These are phyloP conservation scores for Tulasnella sp. DNA, from an alignment of 768 basidiomycete genomes.

Conservation along the genomic window DNA sequence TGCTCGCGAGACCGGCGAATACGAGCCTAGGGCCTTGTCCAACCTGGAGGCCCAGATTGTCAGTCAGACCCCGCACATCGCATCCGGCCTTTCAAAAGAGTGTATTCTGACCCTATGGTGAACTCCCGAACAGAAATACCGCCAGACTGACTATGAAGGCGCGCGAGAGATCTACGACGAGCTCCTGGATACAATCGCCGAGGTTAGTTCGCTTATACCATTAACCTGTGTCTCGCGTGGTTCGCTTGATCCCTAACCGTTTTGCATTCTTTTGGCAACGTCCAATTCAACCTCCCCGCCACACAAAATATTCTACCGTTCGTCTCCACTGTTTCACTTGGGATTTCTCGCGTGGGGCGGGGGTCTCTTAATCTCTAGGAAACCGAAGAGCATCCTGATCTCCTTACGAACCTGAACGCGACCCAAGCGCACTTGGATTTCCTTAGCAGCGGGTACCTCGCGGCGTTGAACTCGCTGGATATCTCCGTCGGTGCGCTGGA, in stretches of 20 bases:
- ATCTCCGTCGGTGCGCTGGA: conserved; percentile 44
- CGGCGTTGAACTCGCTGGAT: conserved; percentile 51
- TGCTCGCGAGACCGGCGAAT: conserved; percentile 31
- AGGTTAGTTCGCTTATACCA: conserved; percentile 38
- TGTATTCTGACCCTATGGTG: conserved; percentile 13
- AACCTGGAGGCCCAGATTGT: conserved; percentile 88
- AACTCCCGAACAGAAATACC: conserved; percentile 48
- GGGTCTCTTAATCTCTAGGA: conserved; percentile 33
- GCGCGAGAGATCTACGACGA: conserved; percentile 72
- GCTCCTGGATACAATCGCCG: conserved; percentile 64
- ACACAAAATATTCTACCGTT: not conserved
- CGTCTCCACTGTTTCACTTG: not conserved
- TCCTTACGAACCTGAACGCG: conserved; percentile 74
- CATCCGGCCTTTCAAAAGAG: not conserved
- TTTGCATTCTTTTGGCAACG: not conserved
- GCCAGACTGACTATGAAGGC: conserved; percentile 59
- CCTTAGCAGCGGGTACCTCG: conserved; percentile 53
- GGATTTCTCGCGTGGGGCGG: not conserved
- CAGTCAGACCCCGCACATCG: conserved; percentile 25
- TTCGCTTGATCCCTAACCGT: not conserved
- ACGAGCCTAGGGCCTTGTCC: conserved; percentile 38
- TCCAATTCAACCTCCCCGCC: not conserved
- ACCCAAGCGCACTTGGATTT: conserved; percentile 78
- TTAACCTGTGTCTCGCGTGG: not conserved
- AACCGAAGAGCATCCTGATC: conserved; percentile 80